These are phyloP conservation scores for Medakamo hakoo DNA, from an alignment of 139 green algal genomes.

Conservation along the genomic window DNA sequence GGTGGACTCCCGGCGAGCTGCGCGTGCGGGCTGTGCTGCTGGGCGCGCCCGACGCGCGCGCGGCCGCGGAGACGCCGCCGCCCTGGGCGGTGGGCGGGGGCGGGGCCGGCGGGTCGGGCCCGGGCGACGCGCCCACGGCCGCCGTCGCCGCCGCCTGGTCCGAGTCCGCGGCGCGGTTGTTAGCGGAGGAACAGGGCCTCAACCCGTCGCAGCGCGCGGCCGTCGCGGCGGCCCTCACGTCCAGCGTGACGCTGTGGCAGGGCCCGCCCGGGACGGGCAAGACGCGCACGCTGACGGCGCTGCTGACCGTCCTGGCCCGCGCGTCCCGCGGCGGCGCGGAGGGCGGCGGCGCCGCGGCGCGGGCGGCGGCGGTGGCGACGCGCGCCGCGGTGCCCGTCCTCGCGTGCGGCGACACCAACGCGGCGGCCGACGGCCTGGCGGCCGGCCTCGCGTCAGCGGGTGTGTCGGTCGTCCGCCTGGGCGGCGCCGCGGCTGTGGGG, in stretches of 20 bases:
- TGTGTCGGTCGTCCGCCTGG: slow-evolving; percentile 58
- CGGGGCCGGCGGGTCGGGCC: background rate
- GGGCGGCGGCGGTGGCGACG: background rate
- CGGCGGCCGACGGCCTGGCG: slow-evolving; percentile 81
- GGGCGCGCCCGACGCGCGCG: slow-evolving; percentile 1
- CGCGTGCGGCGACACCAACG: slow-evolving; percentile 60
- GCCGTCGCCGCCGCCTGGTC: background rate
- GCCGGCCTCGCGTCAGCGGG: slow-evolving; percentile 43
- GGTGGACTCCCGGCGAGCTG: slow-evolving; percentile 9
- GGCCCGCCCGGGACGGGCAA: slow-evolving; percentile 71
- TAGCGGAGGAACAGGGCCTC: background rate
- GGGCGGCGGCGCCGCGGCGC: background rate
- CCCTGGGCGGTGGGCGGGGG: slow-evolving; percentile 20
- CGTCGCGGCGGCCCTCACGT: slow-evolving; percentile 37
- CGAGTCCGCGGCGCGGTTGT: background rate
- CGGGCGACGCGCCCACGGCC: background rate
- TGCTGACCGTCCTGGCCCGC: slow-evolving; percentile 7
- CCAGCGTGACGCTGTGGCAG: slow-evolving; percentile 52
- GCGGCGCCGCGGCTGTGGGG: slow-evolving; percentile 25
- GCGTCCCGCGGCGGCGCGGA: background rate
- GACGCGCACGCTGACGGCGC: slow-evolving; percentile 55
- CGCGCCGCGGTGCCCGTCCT: slow-evolving; percentile 26
- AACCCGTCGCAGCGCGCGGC: slow-evolving; percentile 42
- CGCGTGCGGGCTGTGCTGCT: slow-evolving; percentile 23
- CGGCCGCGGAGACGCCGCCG: slow-evolving; percentile 17